These are phyloP conservation scores for Talaromyces rugulosus DNA, from an alignment of 2,329 filamentous ascomycete genomes.

Conservation along the genomic window DNA sequence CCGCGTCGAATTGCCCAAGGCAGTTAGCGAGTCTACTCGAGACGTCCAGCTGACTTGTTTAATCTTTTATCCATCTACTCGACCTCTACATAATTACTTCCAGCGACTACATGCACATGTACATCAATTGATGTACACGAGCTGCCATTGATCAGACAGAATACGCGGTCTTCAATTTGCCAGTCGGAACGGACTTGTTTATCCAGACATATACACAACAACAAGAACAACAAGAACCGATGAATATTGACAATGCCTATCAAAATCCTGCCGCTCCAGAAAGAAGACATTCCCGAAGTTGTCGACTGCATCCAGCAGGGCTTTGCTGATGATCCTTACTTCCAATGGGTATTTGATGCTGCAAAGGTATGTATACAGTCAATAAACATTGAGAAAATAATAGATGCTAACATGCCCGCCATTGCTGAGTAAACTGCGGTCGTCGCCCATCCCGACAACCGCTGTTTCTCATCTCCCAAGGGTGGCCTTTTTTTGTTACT, in stretches of 20 bases:
- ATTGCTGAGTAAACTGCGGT: conserved; percentile 12
- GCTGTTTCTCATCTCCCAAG: conserved; percentile 12
- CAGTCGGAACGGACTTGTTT: neutral
- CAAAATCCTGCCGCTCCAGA: conserved; percentile 52
- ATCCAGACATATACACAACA: neutral
- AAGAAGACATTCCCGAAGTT: conserved; percentile 59
- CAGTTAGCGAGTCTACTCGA: neutral
- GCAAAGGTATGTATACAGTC: conserved; percentile 45
- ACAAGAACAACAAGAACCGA: neutral
- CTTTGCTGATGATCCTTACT: conserved; percentile 64
- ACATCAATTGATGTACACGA: neutral
- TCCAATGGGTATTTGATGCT: conserved; percentile 61
- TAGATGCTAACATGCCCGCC: conserved; percentile 11
- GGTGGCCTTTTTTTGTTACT: neutral
- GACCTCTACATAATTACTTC: too few species aligned
- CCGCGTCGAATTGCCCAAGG: neutral
- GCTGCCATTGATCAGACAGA: neutral
- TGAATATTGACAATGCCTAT: conserved; percentile 30
- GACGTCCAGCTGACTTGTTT: neutral
- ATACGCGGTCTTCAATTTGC: neutral
- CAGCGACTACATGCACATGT: too few species aligned
- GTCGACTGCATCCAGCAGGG: conserved; percentile 63
- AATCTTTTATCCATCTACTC: neutral
- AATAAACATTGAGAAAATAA: conserved; percentile 12
- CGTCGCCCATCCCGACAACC: conserved; percentile 2